Percentiles rank a stretch among this genome's conserved stretches.
Evolutionary conservation across 2,329 filamentous ascomycete genomes (phyloP).

Genomic region (Leptoxyphium fumago): DNA sequence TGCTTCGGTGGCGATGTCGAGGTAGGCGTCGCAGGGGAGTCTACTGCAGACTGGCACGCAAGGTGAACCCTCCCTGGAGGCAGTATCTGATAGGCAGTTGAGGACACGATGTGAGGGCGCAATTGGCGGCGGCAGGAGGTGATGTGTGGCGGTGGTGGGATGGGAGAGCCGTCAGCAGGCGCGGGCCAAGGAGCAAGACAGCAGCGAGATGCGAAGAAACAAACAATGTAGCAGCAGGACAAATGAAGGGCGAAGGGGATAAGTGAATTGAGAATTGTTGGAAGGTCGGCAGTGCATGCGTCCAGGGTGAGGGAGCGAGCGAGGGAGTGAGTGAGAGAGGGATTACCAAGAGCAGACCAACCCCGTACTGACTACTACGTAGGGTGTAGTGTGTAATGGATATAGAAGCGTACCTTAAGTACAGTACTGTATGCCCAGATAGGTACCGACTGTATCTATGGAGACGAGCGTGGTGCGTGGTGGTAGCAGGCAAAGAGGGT

Average conservation of each 20-base stretch:
- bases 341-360: not conserved
- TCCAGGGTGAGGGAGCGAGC: too few species aligned
- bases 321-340: too few species aligned
- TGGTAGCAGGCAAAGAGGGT: too few species aligned
- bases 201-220: too few species aligned
- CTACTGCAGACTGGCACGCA: not conserved
- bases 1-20: not conserved
- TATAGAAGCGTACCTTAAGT: too few species aligned
- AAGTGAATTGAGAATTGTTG: too few species aligned
- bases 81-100: not conserved
- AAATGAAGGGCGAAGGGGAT: too few species aligned
- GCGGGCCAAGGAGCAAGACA: not conserved
- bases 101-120: not conserved
- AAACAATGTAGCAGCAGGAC: too few species aligned
- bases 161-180: not conserved
- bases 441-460: too few species aligned
- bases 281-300: too few species aligned
- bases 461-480: too few species aligned
- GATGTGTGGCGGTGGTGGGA: not conserved
- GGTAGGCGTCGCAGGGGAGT: not conserved
- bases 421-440: too few species aligned
- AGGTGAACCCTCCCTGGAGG: not conserved
- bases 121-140: not conserved
- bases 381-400: not conserved
- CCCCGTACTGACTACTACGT: not conserved